Evolutionary conservation across 2,329 filamentous ascomycete species (phyloP).

Genomic region (Phyllosticta paracitricarpa): DNA sequence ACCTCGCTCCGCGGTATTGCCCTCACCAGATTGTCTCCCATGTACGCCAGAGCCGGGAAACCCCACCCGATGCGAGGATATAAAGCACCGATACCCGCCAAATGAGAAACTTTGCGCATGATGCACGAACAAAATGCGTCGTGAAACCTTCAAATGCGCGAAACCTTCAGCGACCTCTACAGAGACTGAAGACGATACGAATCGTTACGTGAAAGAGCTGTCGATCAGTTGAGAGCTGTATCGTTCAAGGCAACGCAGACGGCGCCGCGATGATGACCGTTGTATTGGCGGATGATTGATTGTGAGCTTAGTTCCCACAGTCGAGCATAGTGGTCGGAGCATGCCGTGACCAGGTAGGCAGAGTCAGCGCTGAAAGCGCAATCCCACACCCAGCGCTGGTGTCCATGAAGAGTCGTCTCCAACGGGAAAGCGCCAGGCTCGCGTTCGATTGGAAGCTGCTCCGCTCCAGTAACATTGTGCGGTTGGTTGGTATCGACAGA

Average conservation of each 20-base stretch:
- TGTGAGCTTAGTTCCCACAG: slow-evolving; percentile 83
- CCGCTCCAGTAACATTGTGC: slow-evolving; percentile 24
- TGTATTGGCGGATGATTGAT: slow-evolving; percentile 88
- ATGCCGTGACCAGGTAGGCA: slow-evolving; percentile 86
- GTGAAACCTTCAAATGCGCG: neutral
- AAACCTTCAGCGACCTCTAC: neutral
- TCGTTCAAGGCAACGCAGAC: slow-evolving; percentile 92
- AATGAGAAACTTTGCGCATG: neutral
- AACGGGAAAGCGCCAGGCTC: slow-evolving; percentile 58
- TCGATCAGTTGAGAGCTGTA: slow-evolving; percentile 25
- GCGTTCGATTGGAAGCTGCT: slow-evolving; percentile 25
- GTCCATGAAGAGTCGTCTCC: slow-evolving; percentile 77
- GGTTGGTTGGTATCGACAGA: slow-evolving; percentile 54
- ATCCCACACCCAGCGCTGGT: slow-evolving; percentile 97
- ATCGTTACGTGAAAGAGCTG: neutral
- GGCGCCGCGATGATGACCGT: slow-evolving; percentile 83
- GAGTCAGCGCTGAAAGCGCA: slow-evolving; percentile 91
- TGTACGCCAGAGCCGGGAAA: neutral
- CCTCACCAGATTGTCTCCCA: neutral
- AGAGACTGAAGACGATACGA: neutral
- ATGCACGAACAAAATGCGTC: neutral
- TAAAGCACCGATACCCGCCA: neutral
- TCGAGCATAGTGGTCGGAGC: slow-evolving; percentile 84
- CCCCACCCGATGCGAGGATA: neutral
- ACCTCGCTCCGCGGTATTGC: neutral